phyloP scores from a whole-genome alignment of 768 basidiomycete species.

The Hypsizygus marmoreus region DNA sequence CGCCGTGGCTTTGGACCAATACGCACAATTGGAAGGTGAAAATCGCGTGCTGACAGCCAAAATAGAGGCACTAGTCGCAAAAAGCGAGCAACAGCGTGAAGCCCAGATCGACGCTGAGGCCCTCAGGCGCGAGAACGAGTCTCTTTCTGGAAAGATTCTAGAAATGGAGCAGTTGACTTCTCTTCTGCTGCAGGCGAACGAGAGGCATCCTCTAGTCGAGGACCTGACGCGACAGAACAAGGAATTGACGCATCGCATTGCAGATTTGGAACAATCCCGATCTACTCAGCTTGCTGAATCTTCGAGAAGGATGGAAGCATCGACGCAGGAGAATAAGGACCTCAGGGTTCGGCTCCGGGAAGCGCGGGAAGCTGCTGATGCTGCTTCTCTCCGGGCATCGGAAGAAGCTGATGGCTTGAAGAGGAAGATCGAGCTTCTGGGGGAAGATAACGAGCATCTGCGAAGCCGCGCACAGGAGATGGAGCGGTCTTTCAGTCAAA shows the following conservation, averaged over 20 bases:
- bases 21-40: constrained; percentile 9
- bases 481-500: constrained; percentile 30
- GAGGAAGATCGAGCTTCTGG: constrained; percentile 22
- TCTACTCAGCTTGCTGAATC: constrained; percentile 10
- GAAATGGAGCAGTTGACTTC: constrained; percentile 33
- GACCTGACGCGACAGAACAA: constrained; percentile 20
- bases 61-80: constrained; percentile 27
- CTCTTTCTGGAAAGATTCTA: constrained; percentile 23
- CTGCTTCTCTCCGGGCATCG: constrained; percentile 10
- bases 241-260: constrained; percentile 7
- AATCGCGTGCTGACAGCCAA: constrained; percentile 9
- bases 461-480: constrained; percentile 32
- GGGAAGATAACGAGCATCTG: constrained; percentile 30
- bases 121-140: constrained; percentile 29
- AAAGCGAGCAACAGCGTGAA: constrained; percentile 23
- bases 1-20: no score
- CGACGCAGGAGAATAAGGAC: constrained; percentile 24
- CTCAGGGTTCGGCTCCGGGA: constrained; percentile 23
- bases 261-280: constrained; percentile 9
- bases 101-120: constrained; percentile 21
- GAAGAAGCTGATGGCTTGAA: constrained; percentile 22
- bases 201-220: constrained; percentile 21
- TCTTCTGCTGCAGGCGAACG: constrained; percentile 29
- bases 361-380: constrained; percentile 20
- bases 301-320: constrained; percentile 18